Percentiles rank a stretch among this genome's conserved stretches.
Conservation (phyloP, 768 basidiomycete species). For the Ramaria sp. region DNA sequence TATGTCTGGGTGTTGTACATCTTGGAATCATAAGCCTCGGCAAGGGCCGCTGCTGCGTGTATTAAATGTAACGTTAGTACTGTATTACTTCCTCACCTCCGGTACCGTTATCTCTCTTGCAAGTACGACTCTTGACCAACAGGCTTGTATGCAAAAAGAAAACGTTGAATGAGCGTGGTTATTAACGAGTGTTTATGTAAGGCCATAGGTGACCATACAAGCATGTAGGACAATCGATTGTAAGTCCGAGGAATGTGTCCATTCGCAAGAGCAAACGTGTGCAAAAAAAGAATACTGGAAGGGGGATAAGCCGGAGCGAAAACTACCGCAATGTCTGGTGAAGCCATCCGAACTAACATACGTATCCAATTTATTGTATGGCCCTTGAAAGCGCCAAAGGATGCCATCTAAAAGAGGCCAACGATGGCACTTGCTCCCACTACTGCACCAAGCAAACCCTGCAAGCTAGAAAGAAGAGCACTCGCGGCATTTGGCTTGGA, state of each 20-base stretch:
- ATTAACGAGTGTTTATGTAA: neutral
- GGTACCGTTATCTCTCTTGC: neutral
- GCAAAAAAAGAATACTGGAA: neutral
- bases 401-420: neutral
- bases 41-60: constrained; percentile 3
- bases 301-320: neutral
- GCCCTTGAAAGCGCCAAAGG: too few relatives aligned
- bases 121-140: too few relatives aligned
- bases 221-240: neutral
- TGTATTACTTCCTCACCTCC: neutral
- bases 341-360: too few relatives aligned
- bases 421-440: neutral
- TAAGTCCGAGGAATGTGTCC: neutral
- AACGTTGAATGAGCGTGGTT: neutral
- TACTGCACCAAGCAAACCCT: neutral
- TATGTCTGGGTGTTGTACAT: constrained; percentile 32
- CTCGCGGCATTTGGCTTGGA: neutral
- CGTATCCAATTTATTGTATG: too few relatives aligned
- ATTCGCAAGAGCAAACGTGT: neutral
- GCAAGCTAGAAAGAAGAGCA: neutral
- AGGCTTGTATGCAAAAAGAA: too few relatives aligned
- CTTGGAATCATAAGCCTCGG: constrained; percentile 17
- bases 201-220: neutral
- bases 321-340: neutral
- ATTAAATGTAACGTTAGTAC: neutral